These are phyloP conservation scores for Saccharomycopsis lassenensis DNA, from an alignment of 805 yeast genomes.

Conservation along the genomic window DNA sequence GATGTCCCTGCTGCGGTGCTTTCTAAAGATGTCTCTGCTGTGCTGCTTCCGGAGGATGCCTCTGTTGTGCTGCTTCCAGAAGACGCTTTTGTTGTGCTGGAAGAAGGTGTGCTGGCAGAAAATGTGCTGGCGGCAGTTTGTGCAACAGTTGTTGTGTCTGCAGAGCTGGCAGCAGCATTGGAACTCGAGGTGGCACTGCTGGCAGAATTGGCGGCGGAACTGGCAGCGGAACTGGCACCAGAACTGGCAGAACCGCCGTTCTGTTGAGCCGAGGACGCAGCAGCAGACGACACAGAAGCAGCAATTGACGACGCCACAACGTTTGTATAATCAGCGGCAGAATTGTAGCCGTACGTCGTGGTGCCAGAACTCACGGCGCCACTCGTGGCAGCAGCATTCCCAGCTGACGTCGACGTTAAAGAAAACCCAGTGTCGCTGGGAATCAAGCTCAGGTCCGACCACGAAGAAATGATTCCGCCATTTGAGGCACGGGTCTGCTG, in stretches of 20 bases:
- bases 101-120: conserved; percentile 25
- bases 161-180: conserved; percentile 14
- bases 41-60: conserved; percentile 12
- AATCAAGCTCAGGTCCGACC: too few relatives aligned
- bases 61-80: conserved; percentile 18
- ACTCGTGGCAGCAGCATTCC: conserved; percentile 2
- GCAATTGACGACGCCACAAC: too few relatives aligned
- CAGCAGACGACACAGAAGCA: neutral
- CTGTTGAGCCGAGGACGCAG: neutral
- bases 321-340: too few relatives aligned
- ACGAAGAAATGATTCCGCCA: conserved; percentile 23
- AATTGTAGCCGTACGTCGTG: too few relatives aligned
- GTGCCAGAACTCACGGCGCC: neutral
- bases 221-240: conserved; percentile 15
- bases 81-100: conserved; percentile 26
- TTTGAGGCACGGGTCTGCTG: too few relatives aligned
- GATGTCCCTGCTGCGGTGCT: conserved; percentile 18
- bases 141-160: neutral
- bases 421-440: too few relatives aligned
- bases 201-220: conserved; percentile 21
- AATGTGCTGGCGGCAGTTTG: conserved; percentile 26
- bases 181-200: conserved; percentile 18
- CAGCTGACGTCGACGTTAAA: too few relatives aligned
- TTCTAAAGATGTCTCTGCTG: conserved; percentile 18
- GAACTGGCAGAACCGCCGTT: neutral